Conservation (phyloP, 352 stramenopile genomes). For the Pseudoperonospora humuli region DNA sequence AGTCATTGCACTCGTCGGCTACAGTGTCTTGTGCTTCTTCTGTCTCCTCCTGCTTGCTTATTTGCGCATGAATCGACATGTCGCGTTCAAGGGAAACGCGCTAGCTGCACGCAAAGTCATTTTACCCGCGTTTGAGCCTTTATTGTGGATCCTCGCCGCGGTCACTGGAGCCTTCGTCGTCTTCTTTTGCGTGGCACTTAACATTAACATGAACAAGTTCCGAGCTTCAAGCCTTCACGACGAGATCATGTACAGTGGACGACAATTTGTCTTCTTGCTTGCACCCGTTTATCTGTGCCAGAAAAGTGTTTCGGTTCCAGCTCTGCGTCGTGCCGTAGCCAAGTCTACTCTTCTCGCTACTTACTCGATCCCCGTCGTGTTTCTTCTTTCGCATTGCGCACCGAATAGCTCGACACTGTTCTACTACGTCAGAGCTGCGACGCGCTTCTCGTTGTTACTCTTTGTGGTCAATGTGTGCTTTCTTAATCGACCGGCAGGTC, state of each 20-base stretch:
- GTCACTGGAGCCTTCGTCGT: slow-evolving; percentile 20
- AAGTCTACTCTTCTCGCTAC: slow-evolving; percentile 35
- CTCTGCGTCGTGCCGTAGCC: slow-evolving; percentile 30
- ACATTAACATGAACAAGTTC: slow-evolving; percentile 22
- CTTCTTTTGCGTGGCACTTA: slow-evolving; percentile 32
- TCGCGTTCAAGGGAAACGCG: slow-evolving; percentile 34
- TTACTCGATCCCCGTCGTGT: slow-evolving; percentile 40
- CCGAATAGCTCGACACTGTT: slow-evolving; percentile 10
- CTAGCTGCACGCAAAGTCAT: slow-evolving; percentile 41
- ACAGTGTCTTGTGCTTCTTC: slow-evolving; percentile 27
- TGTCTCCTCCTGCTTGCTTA: slow-evolving; percentile 34
- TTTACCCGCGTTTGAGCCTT: slow-evolving; percentile 45
- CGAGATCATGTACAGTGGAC: slow-evolving; percentile 34
- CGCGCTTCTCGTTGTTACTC: slow-evolving; percentile 18
- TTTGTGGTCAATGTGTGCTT: slow-evolving; percentile 31
- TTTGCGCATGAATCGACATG: slow-evolving; percentile 32
- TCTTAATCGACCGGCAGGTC: slow-evolving; percentile 21
- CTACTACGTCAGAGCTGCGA: slow-evolving; percentile 14
- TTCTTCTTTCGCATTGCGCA: slow-evolving; percentile 9
- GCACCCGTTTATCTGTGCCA: slow-evolving; percentile 44
- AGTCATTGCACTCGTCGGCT: slow-evolving; percentile 28
- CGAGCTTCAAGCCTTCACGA: slow-evolving; percentile 23
- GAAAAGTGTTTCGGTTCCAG: slow-evolving; percentile 55
- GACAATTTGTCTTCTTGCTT: slow-evolving; percentile 52
- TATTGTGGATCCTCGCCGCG: slow-evolving; percentile 38